phyloP scores from a whole-genome alignment of 176 grass and related monocot species.

The Elaeis guineensis region DNA sequence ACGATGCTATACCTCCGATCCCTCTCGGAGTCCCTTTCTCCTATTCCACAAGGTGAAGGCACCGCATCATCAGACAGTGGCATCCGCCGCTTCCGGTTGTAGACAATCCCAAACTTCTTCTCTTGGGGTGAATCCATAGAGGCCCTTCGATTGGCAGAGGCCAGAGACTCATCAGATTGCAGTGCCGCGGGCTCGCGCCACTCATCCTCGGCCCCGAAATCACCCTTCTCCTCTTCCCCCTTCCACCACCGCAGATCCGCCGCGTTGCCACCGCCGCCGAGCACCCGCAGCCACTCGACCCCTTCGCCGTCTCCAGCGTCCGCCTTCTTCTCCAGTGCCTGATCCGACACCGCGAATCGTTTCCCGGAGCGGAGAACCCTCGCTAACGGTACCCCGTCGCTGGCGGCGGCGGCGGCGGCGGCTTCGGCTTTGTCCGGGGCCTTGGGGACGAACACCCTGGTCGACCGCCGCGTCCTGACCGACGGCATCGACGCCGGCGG shows the following conservation, averaged over 20 bases:
- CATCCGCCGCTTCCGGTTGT: constrained; percentile 48
- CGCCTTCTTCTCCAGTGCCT: constrained; percentile 3
- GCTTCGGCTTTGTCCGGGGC: constrained; percentile 2
- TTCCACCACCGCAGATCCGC: too few relatives aligned
- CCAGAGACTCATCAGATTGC: neutral
- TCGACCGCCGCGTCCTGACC: constrained; percentile 56
- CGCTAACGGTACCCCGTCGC: neutral
- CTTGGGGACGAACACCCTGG: constrained; percentile 70
- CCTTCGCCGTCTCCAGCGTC: constrained; percentile 14
- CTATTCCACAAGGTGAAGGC: neutral
- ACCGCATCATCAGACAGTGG: neutral
- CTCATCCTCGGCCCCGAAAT: neutral
- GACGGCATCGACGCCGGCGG: constrained; percentile 55
- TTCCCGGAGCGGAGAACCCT: constrained; percentile 45
- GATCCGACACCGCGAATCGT: constrained; percentile 34
- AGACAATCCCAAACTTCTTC: constrained; percentile 54
- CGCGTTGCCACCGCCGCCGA: neutral
- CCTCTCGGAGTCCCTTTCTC: constrained; percentile 1
- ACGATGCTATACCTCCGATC: constrained; percentile 49
- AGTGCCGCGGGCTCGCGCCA: neutral
- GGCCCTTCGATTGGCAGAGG: too few relatives aligned
- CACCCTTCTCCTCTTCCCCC: too few relatives aligned
- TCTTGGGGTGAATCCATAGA: constrained; percentile 4
- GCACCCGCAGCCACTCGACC: neutral
- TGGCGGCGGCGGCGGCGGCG: neutral